phyloP scores from a whole-genome alignment of 176 grass and related monocot genomes.

The Triticum turgidum region DNA sequence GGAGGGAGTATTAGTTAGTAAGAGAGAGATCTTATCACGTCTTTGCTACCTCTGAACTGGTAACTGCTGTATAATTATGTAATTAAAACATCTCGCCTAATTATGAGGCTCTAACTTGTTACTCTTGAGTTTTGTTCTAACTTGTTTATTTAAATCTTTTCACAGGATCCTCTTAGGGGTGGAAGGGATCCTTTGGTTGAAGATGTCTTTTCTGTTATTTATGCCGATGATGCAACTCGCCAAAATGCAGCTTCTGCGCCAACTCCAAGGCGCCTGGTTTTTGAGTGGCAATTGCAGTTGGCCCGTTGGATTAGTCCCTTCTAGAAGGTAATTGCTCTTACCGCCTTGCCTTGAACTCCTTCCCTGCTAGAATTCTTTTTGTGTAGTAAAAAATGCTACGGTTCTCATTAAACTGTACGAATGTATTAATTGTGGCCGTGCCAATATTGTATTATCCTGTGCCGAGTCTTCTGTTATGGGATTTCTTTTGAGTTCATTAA shows the following conservation, averaged over 20 bases:
- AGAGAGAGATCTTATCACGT: background rate
- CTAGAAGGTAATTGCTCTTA: conserved; percentile 49
- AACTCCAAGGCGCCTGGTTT: conserved; percentile 56
- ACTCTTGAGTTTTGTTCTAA: conserved; percentile 4
- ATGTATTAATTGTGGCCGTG: background rate
- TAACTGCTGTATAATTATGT: conserved; percentile 8
- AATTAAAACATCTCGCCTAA: conserved; percentile 1
- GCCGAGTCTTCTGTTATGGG: background rate
- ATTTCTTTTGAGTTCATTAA: background rate
- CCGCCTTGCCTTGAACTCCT: background rate
- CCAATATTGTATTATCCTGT: background rate
- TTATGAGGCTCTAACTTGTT: background rate
- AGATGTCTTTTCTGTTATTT: conserved; percentile 71
- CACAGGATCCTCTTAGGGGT: conserved; percentile 91
- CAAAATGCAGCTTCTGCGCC: conserved; percentile 49
- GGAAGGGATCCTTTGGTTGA: conserved; percentile 93
- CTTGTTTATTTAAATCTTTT: conserved; percentile 20
- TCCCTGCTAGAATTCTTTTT: conserved; percentile 8
- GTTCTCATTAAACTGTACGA: background rate
- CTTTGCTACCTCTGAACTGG: background rate
- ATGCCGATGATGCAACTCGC: conserved; percentile 43
- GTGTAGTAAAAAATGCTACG: background rate
- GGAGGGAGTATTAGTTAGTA: background rate
- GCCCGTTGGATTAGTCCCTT: conserved; percentile 89
- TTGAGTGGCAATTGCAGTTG: conserved; percentile 87